Conservation (phyloP, 495 filamentous ascomycete genomes). For the Hyphodiscus hymeniophilus region DNA sequence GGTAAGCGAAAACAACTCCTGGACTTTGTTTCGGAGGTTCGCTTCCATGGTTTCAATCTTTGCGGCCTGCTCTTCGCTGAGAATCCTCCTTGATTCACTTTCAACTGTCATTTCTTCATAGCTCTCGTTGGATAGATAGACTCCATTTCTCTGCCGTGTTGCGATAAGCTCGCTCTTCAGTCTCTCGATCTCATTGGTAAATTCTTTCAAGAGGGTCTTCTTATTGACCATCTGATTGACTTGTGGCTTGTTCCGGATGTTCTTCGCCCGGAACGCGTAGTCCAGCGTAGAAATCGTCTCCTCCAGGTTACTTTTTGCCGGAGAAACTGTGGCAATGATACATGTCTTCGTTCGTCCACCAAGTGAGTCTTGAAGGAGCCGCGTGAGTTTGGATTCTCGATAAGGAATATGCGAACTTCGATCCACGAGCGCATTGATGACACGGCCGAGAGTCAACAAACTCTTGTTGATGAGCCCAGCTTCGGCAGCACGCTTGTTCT, state of each 20-base stretch:
- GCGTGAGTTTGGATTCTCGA: conserved; percentile 91
- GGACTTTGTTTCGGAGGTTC: conserved; percentile 81
- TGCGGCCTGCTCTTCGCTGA: conserved; percentile 84
- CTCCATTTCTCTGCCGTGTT: conserved; percentile 87
- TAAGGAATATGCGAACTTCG: conserved; percentile 89
- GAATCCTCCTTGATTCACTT: conserved; percentile 85
- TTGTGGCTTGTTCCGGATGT: conserved; percentile 96
- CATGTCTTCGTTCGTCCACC: conserved; percentile 95
- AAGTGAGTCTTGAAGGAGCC: conserved; percentile 90
- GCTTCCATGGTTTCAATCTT: conserved; percentile 89
- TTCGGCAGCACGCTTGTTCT: conserved; percentile 94
- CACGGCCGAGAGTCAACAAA: conserved; percentile 84
- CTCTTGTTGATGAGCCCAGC: conserved; percentile 98
- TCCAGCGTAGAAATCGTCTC: conserved; percentile 97
- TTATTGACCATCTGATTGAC: conserved; percentile 87
- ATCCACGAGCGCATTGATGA: conserved; percentile 97
- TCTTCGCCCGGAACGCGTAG: conserved; percentile 95
- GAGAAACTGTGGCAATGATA: conserved; percentile 95
- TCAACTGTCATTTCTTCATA: conserved; percentile 84
- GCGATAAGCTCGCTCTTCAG: conserved; percentile 90
- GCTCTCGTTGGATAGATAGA: conserved; percentile 77
- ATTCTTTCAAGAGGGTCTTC: conserved; percentile 81
- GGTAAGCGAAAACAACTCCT: conserved; percentile 80
- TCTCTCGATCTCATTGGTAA: conserved; percentile 88
- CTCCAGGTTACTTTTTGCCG: conserved; percentile 88